Evolutionary conservation across 1,139 yeast species (phyloP), one percentile per base, ranked within the genome.

Genomic region (Suhomyces taliae): DNA sequence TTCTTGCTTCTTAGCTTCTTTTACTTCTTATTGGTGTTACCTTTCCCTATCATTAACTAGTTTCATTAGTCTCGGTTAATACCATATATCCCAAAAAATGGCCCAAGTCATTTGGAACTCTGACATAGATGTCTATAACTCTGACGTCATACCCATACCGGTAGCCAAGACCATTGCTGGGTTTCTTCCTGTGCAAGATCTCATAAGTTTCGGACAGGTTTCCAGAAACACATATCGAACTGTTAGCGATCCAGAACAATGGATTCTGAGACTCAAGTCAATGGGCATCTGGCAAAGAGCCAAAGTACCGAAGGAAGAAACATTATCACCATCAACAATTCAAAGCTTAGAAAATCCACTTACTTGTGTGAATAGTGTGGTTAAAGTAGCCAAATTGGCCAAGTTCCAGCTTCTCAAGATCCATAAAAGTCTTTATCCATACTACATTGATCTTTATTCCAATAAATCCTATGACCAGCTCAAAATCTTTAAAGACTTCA

Each of bases 251-350:
- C 69, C 74, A 7, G 58, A 61, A 12, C 59, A 82, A 26, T 87
- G 91, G 91, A 60, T 76, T 6, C 56, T 69, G 6, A 72, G 77
- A 58, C 66, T 87, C 44, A 66, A 62, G 51, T 62, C 59, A 27
- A 70, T 86, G 65, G 80, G 76, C 0, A 59, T 81, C 6, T 81
- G 85, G 83, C 64, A 69, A 15, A 53, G 52, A 14, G 67, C 58
- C 2, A 51, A 41, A 7, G 59, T 41, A 2, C 46, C 52, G 2
- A 12, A 26, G 3, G 43, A 44, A 12, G 42, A 36, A 6, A 43
- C 37, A 8, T 24, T 44, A 19, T 15, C 41, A n/a, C 41, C 37
- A 6, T 32, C 24, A 11, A 40, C 14, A 9, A 29, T 44, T 11
- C 19, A 24, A 2, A 27, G 27, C 35, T 41, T 44, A 11, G 40